Percentiles rank a stretch among this genome's conserved stretches.
These are phyloP conservation scores for Podaxis sp. DNA, from an alignment of 768 basidiomycete genomes.

Conservation along the genomic window DNA sequence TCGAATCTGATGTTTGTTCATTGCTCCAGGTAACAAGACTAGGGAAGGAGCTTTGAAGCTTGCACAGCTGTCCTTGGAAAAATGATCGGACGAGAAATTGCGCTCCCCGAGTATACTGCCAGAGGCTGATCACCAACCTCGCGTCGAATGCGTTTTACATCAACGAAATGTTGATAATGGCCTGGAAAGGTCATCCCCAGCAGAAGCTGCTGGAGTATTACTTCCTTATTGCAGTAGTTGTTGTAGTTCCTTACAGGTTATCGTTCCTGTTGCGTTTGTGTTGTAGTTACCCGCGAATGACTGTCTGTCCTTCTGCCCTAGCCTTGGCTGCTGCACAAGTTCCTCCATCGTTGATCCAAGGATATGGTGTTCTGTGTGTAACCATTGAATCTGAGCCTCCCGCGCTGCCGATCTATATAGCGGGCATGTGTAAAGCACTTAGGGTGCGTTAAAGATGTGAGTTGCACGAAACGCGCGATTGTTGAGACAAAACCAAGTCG, in stretches of 20 bases:
- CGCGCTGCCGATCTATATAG: neutral
- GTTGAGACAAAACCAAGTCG: too few species aligned
- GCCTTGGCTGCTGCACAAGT: neutral
- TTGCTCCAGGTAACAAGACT: slow-evolving; percentile 73
- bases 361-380: neutral
- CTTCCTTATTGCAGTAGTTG: neutral
- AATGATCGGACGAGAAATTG: slow-evolving; percentile 25
- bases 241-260: neutral
- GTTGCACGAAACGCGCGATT: too few species aligned
- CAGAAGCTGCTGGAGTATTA: neutral
- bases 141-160: neutral
- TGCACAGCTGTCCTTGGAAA: slow-evolving; percentile 64
- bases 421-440: neutral
- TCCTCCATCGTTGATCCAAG: too few species aligned
- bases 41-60: slow-evolving; percentile 84
- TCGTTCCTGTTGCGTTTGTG: neutral
- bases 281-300: neutral
- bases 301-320: neutral
- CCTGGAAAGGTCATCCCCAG: neutral
- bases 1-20: neutral
- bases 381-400: neutral
- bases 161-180: neutral
- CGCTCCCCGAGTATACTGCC: neutral
- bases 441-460: too few species aligned
- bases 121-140: neutral